A percentile compares a stretch with the other conserved stretches of the same genome.
phyloP scores from a whole-genome alignment of 176 grass and related monocot species.

The Metroxylon sagu region DNA sequence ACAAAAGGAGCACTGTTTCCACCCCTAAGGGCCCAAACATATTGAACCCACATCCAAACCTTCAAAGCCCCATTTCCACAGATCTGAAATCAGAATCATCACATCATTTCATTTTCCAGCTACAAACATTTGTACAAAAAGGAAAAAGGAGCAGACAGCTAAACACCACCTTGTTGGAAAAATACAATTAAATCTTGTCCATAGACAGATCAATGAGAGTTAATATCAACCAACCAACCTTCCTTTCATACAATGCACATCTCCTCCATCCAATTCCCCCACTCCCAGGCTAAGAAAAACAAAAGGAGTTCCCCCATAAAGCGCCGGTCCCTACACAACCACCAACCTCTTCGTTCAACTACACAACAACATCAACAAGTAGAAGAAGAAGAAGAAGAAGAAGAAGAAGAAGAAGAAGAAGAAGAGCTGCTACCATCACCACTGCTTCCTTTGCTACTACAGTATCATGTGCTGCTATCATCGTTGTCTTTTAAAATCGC shows the following conservation, averaged over 20 bases:
- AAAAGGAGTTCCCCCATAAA: slow-evolving; percentile 11
- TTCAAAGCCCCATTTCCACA: not conserved
- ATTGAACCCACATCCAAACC: not conserved
- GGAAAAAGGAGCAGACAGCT: slow-evolving; percentile 40
- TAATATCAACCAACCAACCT: slow-evolving; percentile 23
- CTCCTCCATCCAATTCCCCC: slow-evolving; percentile 13
- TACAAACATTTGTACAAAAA: slow-evolving; percentile 22
- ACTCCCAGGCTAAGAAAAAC: slow-evolving; percentile 6
- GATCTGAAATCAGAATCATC: slow-evolving; percentile 1
- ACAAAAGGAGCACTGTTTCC: slow-evolving; percentile 34
- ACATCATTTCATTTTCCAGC: slow-evolving; percentile 10
- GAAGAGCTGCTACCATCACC: slow-evolving; percentile 10
- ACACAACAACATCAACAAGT: slow-evolving; percentile 5
- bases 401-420: no score
- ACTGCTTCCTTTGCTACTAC: no score
- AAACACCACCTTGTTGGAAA: slow-evolving; percentile 29
- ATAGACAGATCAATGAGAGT: slow-evolving; percentile 29
- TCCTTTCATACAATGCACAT: not conserved
- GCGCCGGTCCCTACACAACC: not conserved
- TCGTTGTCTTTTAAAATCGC: no score
- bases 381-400: not conserved
- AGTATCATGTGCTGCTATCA: no score
- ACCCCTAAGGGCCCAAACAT: slow-evolving; percentile 10
- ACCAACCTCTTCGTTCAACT: not conserved
- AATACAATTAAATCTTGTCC: slow-evolving; percentile 44